Conservation (phyloP, 192 early-diverging fungal species). For the Ambispora gerdemannii region DNA sequence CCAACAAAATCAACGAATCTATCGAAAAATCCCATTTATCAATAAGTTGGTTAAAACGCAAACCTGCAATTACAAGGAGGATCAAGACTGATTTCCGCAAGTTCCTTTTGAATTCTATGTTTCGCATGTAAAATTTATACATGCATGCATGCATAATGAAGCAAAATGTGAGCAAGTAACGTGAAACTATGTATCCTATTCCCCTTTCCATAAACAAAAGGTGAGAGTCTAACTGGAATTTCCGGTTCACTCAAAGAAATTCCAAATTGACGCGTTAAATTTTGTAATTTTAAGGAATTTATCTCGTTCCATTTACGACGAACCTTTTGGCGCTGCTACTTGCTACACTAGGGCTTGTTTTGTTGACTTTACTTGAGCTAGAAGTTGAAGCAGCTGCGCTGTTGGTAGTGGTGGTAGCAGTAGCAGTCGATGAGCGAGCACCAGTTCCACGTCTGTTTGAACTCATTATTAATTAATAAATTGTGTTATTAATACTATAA, state of each 20-base stretch:
- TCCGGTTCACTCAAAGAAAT: neutral
- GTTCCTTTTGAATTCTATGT: conserved; percentile 89
- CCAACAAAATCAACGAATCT: too few species aligned
- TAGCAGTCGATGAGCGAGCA: conserved; percentile 2
- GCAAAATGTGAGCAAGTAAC: too few species aligned
- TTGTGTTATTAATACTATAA: too few species aligned
- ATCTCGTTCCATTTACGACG: too few species aligned
- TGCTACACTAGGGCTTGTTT: neutral
- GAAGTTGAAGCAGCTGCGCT: conserved; percentile 12
- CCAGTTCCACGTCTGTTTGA: conserved; percentile 24
- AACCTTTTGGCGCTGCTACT: conserved; percentile 32
- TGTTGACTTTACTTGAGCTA: neutral
- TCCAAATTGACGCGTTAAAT: neutral
- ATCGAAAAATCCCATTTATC: too few species aligned
- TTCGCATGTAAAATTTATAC: conserved; percentile 7
- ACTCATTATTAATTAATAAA: too few species aligned
- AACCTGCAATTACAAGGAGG: conserved; percentile 91
- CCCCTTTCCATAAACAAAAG: conserved; percentile 3
- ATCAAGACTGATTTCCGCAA: conserved; percentile 93
- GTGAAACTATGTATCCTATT: too few species aligned
- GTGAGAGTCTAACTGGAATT: neutral
- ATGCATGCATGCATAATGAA: neutral
- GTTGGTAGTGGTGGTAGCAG: conserved; percentile 14
- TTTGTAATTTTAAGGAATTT: conserved; percentile 19
- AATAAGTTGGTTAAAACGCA: neutral